Conservation (phyloP, 1,139 yeast species). For the Wickerhamomyces sp. region DNA sequence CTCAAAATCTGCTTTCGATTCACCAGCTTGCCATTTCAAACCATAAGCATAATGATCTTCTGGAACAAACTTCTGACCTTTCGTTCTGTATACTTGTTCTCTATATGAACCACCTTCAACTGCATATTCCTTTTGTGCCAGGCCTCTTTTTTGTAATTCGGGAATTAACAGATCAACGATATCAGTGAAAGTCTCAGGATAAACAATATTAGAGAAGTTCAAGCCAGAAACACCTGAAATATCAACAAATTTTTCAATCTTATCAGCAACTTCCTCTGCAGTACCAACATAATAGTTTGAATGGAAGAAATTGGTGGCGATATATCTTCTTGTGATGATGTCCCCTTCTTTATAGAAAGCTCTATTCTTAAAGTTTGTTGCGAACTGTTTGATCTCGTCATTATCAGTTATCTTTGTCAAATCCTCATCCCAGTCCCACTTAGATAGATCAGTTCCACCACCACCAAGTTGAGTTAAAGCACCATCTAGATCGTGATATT, state of each 20-base stretch:
- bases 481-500: slow-evolving; percentile 34
- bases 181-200: slow-evolving; percentile 32
- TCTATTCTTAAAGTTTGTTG: slow-evolving; percentile 3
- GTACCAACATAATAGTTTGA: slow-evolving; percentile 19
- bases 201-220: slow-evolving; percentile 30
- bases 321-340: slow-evolving; percentile 21
- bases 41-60: slow-evolving; percentile 35
- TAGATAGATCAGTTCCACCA: slow-evolving; percentile 29
- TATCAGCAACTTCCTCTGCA: slow-evolving; percentile 21
- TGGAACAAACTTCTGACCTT: slow-evolving; percentile 29
- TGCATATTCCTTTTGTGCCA: slow-evolving; percentile 32
- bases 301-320: slow-evolving; percentile 25
- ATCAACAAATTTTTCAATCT: slow-evolving; percentile 32
- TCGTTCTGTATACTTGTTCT: slow-evolving; percentile 23
- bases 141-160: slow-evolving; percentile 31
- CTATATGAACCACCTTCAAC: slow-evolving; percentile 26
- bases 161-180: slow-evolving; percentile 32
- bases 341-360: slow-evolving; percentile 12
- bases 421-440: slow-evolving; percentile 27
- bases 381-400: slow-evolving; percentile 10
- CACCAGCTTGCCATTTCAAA: slow-evolving; percentile 37
- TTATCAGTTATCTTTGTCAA: slow-evolving; percentile 21
- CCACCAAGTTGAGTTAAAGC: slow-evolving; percentile 36
- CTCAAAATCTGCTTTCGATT: slow-evolving; percentile 35
- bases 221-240: slow-evolving; percentile 33